Conservation (phyloP, 257 asterid species). For the Solanum lycopersicoides region DNA sequence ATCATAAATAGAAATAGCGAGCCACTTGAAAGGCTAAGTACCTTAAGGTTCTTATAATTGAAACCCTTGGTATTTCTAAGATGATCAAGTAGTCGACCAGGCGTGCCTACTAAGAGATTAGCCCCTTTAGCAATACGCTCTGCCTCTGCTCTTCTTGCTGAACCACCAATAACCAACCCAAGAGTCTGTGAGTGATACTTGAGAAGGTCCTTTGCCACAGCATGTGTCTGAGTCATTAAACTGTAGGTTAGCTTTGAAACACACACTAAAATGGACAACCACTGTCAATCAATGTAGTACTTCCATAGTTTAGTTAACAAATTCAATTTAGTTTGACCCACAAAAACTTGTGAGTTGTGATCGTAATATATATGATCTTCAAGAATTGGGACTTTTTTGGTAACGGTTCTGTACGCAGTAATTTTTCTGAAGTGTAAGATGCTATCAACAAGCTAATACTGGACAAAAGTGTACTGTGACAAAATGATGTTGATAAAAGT, state of each 20-base stretch:
- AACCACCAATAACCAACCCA: slow-evolving; percentile 77
- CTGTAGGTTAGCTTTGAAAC: not conserved
- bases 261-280: not conserved
- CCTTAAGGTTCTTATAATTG: slow-evolving; percentile 75
- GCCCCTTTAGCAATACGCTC: slow-evolving; percentile 76
- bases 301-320: not conserved
- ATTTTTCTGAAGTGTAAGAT: not conserved
- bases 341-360: not conserved
- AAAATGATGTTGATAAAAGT: not conserved
- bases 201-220: slow-evolving; percentile 78
- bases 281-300: not conserved
- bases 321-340: not conserved
- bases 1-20: not conserved
- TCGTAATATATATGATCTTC: not conserved
- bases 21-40: not conserved
- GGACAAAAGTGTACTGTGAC: not conserved
- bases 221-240: slow-evolving; percentile 59
- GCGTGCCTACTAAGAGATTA: slow-evolving; percentile 76
- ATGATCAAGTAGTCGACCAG: slow-evolving; percentile 98
- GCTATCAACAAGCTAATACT: not conserved
- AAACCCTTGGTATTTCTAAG: slow-evolving; percentile 87
- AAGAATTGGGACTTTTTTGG: not conserved
- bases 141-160: slow-evolving; percentile 69
- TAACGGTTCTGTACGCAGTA: not conserved
- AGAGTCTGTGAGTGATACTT: slow-evolving; percentile 89